Conservation (phyloP, 805 yeast genomes). For the Kuraishia hungarica region DNA sequence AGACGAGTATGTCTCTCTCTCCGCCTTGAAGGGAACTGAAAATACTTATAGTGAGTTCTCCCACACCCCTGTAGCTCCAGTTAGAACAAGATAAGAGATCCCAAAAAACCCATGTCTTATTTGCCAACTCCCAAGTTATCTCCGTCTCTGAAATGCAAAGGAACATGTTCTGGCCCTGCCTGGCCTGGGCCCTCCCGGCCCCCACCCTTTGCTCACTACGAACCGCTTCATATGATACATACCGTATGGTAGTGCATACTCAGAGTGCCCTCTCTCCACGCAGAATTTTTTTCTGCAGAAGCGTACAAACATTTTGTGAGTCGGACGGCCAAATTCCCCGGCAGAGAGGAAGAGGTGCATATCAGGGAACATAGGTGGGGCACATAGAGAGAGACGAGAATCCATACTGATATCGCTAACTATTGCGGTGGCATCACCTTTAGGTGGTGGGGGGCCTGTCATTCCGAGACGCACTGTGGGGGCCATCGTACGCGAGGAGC, state of each 20-base stretch:
- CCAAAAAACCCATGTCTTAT: neutral
- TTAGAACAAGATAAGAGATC: neutral
- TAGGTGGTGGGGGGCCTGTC: neutral
- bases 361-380: neutral
- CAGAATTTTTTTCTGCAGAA: neutral
- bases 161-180: neutral
- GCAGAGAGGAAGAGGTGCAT: neutral
- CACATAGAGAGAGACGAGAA: neutral
- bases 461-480: neutral
- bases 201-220: neutral
- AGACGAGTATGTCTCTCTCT: neutral
- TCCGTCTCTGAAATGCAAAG: neutral
- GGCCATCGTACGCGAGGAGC: neutral
- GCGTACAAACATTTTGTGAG: neutral
- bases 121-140: neutral
- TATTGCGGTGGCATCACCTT: neutral
- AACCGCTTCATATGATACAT: neutral
- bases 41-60: neutral
- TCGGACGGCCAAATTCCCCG: neutral
- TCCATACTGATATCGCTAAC: neutral
- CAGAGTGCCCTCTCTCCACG: neutral
- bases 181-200: neutral
- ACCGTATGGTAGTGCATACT: neutral
- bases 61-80: neutral
- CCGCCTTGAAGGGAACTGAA: neutral